Base-by-base conservation (phyloP, 2,329 filamentous ascomycete genomes). In the Fusarium phyllophilum region DNA sequence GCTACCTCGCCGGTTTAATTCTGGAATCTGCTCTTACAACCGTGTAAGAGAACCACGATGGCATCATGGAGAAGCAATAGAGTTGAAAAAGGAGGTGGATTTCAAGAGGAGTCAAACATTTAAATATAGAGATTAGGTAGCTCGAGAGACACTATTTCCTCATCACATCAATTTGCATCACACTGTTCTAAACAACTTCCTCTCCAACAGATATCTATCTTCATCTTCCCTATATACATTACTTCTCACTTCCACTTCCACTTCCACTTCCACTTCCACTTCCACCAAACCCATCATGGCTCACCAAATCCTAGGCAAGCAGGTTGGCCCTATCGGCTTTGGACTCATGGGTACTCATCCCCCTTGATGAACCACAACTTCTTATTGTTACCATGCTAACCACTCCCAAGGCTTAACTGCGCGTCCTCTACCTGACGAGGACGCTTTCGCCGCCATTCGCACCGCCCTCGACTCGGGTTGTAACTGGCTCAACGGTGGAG, bases 401-500 rank as follows among this genome's bases (percentile, higher is more conserved):
- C 68, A 44, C 68, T 67, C 55, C 48, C 26, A 20, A 78, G 77
- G 77, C 14, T 62, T 78, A 44, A 78, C 76, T 22, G 26, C 33
- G 15, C 51, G 45, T 6, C 75, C 74, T 55, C 42, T 77, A 20
- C 54, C 75, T 14, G 70, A 78, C 34, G 83, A 85, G 41, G 68
- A 85, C 61, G 81, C 85, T 34, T 87, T 90, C 72, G 85, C 85
- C 45, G 86, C 87, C 34, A 85, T 92, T 79, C 86, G 86, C 72
- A 84, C 86, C 41, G 82, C 89, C 17, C 80, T 90, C 22, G 77
- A 79, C 14, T 72, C 77, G 9, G 82, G 84, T 61, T 82, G 81
- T 56, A 74, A 77, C 63, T 84, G 85, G 66, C 90, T 89, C 87
- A 90, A 91, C 74, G 89, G 83, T 34, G 89, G 86, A 72, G 88